Percentiles rank a stretch among this genome's conserved stretches.
Conservation (phyloP, 768 basidiomycete species). For the Hericium rajendrae region DNA sequence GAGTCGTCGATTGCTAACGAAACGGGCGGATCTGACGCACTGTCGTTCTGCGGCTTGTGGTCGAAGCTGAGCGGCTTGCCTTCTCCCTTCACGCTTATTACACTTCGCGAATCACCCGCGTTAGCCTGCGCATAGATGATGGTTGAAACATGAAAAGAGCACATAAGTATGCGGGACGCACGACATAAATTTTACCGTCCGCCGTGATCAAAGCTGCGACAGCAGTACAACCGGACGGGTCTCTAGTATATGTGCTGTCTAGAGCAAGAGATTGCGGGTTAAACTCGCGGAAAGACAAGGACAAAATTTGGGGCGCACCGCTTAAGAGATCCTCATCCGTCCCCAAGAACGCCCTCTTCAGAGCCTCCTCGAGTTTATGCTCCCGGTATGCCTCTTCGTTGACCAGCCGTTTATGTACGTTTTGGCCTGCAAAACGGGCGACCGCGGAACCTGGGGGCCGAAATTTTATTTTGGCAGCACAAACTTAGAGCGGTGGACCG, state of each 20-base stretch:
- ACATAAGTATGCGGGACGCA: constrained; percentile 27
- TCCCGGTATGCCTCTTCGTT: constrained; percentile 64
- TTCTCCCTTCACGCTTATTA: constrained; percentile 75
- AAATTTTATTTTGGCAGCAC: constrained; percentile 2
- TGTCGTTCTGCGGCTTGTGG: constrained; percentile 87
- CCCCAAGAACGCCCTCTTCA: constrained; percentile 85
- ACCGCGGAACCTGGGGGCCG: constrained; percentile 56
- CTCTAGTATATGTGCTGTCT: constrained; percentile 83
- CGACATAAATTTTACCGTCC: constrained; percentile 72
- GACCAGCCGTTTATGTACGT: constrained; percentile 70
- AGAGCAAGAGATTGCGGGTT: neutral
- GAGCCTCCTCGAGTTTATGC: constrained; percentile 60
- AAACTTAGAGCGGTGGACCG: constrained; percentile 16
- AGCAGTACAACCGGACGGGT: constrained; percentile 95
- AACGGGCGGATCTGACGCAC: constrained; percentile 32
- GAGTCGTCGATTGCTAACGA: constrained; percentile 3
- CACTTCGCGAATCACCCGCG: constrained; percentile 91
- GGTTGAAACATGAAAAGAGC: neutral
- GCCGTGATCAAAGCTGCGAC: constrained; percentile 77
- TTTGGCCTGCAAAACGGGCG: constrained; percentile 79
- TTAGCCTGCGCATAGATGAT: constrained; percentile 61
- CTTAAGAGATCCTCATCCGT: constrained; percentile 91
- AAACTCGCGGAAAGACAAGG: neutral
- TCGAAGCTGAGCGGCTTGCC: constrained; percentile 87
- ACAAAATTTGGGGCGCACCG: constrained; percentile 35